Percentiles rank a stretch among this genome's conserved stretches.
Evolutionary conservation across 352 stramenopile genomes (phyloP).

Genomic region (Saprolegnia diclina): DNA sequence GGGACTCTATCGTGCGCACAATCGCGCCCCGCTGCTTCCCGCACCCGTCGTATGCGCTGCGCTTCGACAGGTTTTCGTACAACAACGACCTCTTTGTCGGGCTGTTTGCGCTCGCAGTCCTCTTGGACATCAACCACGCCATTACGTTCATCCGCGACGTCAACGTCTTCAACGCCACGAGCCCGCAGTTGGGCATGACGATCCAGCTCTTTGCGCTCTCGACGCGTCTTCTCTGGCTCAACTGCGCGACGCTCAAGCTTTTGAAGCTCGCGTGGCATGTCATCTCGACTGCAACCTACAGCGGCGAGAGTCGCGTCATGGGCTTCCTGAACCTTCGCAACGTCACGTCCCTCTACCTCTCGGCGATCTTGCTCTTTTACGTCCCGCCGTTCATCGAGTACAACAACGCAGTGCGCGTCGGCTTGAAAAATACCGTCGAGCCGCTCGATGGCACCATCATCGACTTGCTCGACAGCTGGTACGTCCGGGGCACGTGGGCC

Average conservation of each 20-base stretch:
- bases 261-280: background rate
- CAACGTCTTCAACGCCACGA: background rate
- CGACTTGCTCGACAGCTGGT: constrained; percentile 11
- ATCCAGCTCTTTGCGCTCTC: background rate
- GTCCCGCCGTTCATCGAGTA: constrained; percentile 13
- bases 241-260: background rate
- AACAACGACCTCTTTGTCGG: constrained; percentile 12
- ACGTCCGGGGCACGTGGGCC: background rate
- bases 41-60: background rate
- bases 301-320: background rate
- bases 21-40: background rate
- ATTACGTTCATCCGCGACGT: background rate
- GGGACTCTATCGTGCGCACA: background rate
- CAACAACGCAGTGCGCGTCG: background rate
- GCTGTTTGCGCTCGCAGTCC: background rate
- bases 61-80: background rate
- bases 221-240: constrained; percentile 8
- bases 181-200: background rate
- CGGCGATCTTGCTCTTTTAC: background rate
- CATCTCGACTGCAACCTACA: background rate
- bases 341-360: constrained; percentile 1
- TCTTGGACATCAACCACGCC: constrained; percentile 6
- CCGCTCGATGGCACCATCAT: constrained; percentile 1
- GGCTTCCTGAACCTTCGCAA: background rate
- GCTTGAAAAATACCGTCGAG: background rate